Conservation (phyloP, 169 alveolate genomes). For the Eimeria acervulina region DNA sequence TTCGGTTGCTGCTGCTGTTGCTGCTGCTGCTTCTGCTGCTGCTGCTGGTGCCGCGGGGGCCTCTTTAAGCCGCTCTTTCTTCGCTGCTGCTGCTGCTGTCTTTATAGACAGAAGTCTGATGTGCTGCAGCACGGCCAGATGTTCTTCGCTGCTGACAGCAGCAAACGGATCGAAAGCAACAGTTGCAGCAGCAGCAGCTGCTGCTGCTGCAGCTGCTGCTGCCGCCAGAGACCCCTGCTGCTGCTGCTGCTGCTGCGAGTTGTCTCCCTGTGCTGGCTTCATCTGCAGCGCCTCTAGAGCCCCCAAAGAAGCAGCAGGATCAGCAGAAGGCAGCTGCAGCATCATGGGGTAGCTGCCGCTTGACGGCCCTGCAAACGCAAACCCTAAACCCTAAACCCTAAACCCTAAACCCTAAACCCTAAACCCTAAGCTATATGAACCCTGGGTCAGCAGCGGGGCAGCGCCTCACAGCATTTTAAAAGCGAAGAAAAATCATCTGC, state of each 20-base stretch:
- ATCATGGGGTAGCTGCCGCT: neutral
- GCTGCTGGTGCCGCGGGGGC: neutral
- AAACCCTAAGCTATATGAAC: neutral
- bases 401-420: neutral
- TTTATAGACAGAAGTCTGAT: neutral
- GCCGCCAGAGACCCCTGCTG: neutral
- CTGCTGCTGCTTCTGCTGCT: neutral
- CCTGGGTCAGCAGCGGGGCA: too few relatives aligned
- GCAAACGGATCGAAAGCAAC: neutral
- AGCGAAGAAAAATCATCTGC: neutral
- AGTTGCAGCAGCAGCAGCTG: slow-evolving; percentile 2
- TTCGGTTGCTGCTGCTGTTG: neutral
- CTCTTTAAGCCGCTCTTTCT: neutral
- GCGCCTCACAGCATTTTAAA: neutral
- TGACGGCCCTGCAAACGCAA: neutral
- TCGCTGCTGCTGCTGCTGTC: slow-evolving; percentile 22
- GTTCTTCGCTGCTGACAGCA: slow-evolving; percentile 13
- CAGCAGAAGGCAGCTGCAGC: neutral
- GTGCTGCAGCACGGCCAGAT: slow-evolving; percentile 11
- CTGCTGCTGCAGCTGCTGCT: neutral
- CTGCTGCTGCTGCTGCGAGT: too few relatives aligned
- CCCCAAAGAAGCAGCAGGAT: too few relatives aligned
- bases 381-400: slow-evolving; percentile 1
- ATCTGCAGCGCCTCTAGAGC: neutral
- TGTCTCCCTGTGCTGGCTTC: neutral